These are phyloP conservation scores for Onygena corvina DNA, from an alignment of 2,329 filamentous ascomycete genomes.

Conservation along the genomic window DNA sequence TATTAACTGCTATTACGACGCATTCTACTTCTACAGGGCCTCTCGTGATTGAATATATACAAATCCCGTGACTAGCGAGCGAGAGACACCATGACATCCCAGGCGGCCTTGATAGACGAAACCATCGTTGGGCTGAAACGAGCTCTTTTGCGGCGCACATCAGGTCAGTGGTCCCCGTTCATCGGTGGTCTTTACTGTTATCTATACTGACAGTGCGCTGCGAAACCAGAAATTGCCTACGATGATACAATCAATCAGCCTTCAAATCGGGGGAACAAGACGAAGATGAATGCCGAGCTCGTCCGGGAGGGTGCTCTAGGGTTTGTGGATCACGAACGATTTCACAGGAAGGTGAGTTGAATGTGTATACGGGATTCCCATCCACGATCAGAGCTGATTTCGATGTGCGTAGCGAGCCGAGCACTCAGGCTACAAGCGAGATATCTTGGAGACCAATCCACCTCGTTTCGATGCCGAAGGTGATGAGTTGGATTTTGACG, in stretches of 20 bases:
- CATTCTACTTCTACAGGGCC: neutral
- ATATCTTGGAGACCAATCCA: constrained; percentile 49
- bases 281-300: constrained; percentile 46
- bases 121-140: constrained; percentile 46
- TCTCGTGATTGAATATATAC: neutral
- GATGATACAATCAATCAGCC: constrained; percentile 44
- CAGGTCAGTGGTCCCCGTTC: constrained; percentile 26
- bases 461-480: constrained; percentile 52
- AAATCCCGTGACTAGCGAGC: neutral
- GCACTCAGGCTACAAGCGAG: constrained; percentile 50
- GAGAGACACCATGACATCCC: constrained; percentile 29
- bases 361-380: neutral
- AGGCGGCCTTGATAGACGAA: constrained; percentile 38
- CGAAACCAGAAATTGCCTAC: constrained; percentile 27
- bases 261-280: constrained; percentile 50
- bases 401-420: constrained; percentile 41
- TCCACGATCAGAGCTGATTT: constrained; percentile 5
- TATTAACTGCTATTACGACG: no score
- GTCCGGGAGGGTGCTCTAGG: constrained; percentile 46
- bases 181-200: neutral
- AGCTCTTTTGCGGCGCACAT: constrained; percentile 37
- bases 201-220: neutral
- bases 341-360: constrained; percentile 44
- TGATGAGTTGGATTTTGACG: constrained; percentile 47
- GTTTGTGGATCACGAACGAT: constrained; percentile 38